Evolutionary conservation across 768 basidiomycete species (phyloP), one percentile per base, ranked within the genome.

Genomic region (Tephrocybe sp.): DNA sequence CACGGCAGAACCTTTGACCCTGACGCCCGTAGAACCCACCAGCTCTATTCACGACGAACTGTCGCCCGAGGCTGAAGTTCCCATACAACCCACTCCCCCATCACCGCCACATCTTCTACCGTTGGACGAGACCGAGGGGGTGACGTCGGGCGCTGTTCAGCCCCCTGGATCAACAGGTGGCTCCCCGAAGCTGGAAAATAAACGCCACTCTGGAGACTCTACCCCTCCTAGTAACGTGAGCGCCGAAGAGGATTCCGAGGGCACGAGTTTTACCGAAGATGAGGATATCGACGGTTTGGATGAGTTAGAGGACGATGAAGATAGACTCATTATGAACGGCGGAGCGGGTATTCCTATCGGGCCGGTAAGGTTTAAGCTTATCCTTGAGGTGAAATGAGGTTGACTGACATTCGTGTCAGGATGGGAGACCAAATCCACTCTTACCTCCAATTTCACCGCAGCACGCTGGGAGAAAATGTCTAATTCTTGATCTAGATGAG

Each of bases 401-500:
- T 30, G 41, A 21, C 53, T 58, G 38, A 54, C 37, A 20, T 14
- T 34, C 51, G 46, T 37, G 32, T 40, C 18, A 96, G 92, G 91
- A 99, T 62, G 96, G 96, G 11, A 65, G 79, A 18, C 92, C 93
- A 11, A 79, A 82, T 54, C 96, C 96, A 4, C 74, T 99, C n/a
- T 69, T 99, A 6, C 93, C 93, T 12, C 90, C 91, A 21, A 75
- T 98, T 55, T 73, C 83, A 3, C 82, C 86, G 10, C 84, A 88
- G 15, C 90, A 96, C 60, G 79, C 72, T 26, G 96, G 96, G 25
- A 76, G 93, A 50, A 99, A 99, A 73, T 98, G 97, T 62, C 80
- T 98, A 10, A 94, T 98, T 37, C 80, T 99, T 21, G 97, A 99
- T 72, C 78, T 99, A 34, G 96, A 99, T 60, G 96, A 99, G 71